Base-by-base conservation (phyloP, 1,284 basidiomycete genomes). In the Tylopilus sp. region DNA sequence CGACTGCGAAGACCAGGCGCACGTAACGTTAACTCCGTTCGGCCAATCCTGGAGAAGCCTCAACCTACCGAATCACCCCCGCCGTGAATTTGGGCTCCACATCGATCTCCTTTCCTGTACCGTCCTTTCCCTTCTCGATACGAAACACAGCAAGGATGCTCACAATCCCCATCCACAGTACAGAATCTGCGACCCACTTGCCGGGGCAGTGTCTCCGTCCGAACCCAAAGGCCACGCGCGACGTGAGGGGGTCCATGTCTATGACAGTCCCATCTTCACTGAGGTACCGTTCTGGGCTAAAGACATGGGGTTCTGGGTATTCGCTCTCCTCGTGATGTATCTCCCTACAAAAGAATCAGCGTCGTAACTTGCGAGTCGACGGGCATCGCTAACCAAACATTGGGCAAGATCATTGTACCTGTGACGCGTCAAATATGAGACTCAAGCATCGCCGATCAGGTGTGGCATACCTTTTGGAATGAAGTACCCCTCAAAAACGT, bases 171-270 rank as follows among this genome's bases (percentile, higher is more conserved):
- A 65, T 68, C 63, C 68, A 71, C 10, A 71, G 26, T 7, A 67
- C 35, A 9, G 65, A 59, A 34, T 70, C 68, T 11, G 66, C 67
- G 18, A 71, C 57, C 55, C 58, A 64, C 45, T 68, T 63, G 1
- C 67, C 67, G 26, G 68, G 64, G 40, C 68, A 70, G 45, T 69
- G 62, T 44, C 69, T 59, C 39, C 64, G 62, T 40, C 64, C 64
- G 30, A 69, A 69, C 24, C 64, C 64, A 56, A 70, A 66, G 4
- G 61, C 66, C 11, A 55, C 55, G 18, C 57, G 66, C 26, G 58
- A 61, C 7, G 34, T 52, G 55, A 68, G 59, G 1, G 67, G 59
- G 34, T 66, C 58, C 4, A 35, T 38, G 15, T 63, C 67, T 10
- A 51, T 46, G 24, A 67, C 2, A 14, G 30, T 48, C 40, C 64